These are phyloP conservation scores for Artemisia princeps DNA, from an alignment of 140 eudicot genomes.

Conservation along the genomic window DNA sequence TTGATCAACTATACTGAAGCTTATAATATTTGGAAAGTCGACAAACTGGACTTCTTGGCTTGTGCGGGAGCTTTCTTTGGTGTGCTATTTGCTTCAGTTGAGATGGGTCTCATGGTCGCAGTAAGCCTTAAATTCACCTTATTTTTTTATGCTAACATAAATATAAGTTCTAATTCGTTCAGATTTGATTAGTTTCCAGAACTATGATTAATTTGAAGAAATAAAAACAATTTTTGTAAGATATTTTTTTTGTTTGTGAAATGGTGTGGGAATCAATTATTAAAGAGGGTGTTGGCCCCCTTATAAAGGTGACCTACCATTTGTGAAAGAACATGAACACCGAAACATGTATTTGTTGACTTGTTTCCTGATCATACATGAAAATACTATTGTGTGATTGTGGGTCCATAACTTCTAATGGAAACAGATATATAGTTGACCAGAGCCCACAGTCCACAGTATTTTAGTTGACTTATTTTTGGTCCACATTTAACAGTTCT, in stretches of 20 bases:
- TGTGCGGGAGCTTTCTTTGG: constrained; percentile 62
- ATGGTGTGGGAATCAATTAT: constrained; percentile 8
- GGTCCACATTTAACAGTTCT: background rate
- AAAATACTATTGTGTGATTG: constrained; percentile 3
- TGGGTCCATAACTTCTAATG: constrained; percentile 3
- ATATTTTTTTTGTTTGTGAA: background rate
- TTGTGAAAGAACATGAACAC: constrained; percentile 17
- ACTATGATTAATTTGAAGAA: background rate
- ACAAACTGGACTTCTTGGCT: constrained; percentile 59
- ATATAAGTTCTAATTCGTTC: too few species aligned
- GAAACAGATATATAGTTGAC: constrained; percentile 7
- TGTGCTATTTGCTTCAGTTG: constrained; percentile 55
- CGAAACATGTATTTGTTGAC: background rate
- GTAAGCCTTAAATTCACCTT: constrained; percentile 23
- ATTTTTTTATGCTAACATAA: too few species aligned
- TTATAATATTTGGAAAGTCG: constrained; percentile 57
- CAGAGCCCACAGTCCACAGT: background rate
- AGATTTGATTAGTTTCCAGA: background rate
- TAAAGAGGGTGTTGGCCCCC: background rate
- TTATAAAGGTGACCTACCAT: constrained; percentile 8
- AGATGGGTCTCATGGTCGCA: constrained; percentile 57
- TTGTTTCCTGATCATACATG: constrained; percentile 16
- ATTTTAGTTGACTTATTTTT: background rate
- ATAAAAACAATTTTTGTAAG: background rate
- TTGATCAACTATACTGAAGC: constrained; percentile 51